Evolutionary conservation across 495 filamentous ascomycete species (phyloP).

Genomic region (Lepidopterella palustris): DNA sequence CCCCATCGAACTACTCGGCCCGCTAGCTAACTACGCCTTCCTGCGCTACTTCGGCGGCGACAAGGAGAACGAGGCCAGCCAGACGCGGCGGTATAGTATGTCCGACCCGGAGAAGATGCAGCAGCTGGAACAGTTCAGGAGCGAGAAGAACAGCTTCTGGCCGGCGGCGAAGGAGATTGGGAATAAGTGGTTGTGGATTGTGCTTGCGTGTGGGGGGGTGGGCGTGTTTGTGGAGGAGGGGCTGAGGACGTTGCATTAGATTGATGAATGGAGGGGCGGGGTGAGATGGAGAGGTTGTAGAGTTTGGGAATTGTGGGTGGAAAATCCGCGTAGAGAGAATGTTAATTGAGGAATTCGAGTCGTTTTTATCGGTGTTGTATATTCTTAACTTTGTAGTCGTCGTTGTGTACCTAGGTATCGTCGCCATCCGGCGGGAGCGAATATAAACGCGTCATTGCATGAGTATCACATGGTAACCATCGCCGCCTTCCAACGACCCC

Average conservation of each 20-base stretch:
- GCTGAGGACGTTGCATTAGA: conserved; percentile 21
- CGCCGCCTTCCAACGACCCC: too few species aligned
- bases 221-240: conserved; percentile 21
- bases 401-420: too few species aligned
- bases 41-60: conserved; percentile 51
- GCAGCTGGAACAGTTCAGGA: conserved; percentile 45
- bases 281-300: too few species aligned
- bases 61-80: conserved; percentile 46
- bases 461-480: too few species aligned
- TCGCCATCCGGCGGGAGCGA: too few species aligned
- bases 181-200: conserved; percentile 51
- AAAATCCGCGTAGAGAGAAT: too few species aligned
- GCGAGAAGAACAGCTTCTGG: conserved; percentile 51
- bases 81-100: conserved; percentile 44
- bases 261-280: too few species aligned
- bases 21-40: conserved; percentile 52
- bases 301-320: too few species aligned
- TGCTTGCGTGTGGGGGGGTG: conserved; percentile 41
- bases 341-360: too few species aligned
- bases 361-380: too few species aligned
- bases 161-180: conserved; percentile 41
- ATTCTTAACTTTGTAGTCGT: too few species aligned
- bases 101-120: conserved; percentile 44
- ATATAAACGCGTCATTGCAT: too few species aligned
- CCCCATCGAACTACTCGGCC: conserved; percentile 49